Base-by-base conservation (phyloP, 495 filamentous ascomycete species). In the Rostrohypoxylon terebratum region DNA sequence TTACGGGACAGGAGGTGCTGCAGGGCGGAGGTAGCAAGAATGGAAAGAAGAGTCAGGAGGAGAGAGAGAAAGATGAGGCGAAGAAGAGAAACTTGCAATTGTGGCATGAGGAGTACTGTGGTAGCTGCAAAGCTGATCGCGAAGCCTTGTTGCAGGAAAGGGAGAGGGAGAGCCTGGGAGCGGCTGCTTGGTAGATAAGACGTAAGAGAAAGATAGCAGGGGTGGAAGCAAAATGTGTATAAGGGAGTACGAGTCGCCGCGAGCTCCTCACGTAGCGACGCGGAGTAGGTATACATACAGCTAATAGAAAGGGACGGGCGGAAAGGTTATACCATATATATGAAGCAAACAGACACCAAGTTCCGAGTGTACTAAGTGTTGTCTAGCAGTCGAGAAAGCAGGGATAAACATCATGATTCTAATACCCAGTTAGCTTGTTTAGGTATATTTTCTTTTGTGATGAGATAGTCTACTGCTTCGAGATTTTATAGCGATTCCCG, bases 51-150 rank as follows among this genome's bases (percentile, higher is more conserved):
- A 75, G 28, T 2, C 34, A 34, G 13, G 51, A n/a, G 31, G 40
- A 72, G 33, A 63, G 63, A 11, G 69, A 65, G 3, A 70, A 68
- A 8, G 63, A 77, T 10, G 53, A 69, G 31, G 76, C 63, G 25
- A 85, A 84, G 65, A 78, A 79, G 25, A 85, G 83, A 63, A 84
- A 80, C 33, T 76, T 94, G 25, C 83, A 81, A 80, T 75, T 82
- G 47, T 94, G 90, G 90, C 87, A 91, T 73, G 85, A 87, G 3
- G 85, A 86, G 68, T 94, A 94, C 77, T 95, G 92, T 77, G 86
- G 86, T 33, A 94, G 92, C 70, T 94, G 92, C 81, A 85, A 82
- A 68, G 78, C 76, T 53, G 92, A 94, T 77, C 85, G 84, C 71
- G 79, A 75, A 64, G 74, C 40, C n/a, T 59, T 82, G 57, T 16